Conservation (phyloP, 495 filamentous ascomycete species). For the Xylaria bambusicola region DNA sequence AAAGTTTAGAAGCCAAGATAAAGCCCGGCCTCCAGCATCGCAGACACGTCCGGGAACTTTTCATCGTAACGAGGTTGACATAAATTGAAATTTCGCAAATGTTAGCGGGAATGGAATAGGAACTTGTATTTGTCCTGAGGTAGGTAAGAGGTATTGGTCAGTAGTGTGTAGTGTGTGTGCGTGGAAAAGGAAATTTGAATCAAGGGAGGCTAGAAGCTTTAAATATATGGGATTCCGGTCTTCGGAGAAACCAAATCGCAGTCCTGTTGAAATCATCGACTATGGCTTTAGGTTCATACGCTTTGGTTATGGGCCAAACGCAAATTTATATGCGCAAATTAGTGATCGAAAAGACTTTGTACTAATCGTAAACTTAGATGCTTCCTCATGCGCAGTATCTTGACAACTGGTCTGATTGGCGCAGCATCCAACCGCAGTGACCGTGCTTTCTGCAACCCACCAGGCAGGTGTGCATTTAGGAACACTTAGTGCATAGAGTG, state of each 20-base stretch:
- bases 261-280: not conserved
- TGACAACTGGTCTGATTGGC: constrained; percentile 10
- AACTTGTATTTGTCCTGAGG: constrained; percentile 15
- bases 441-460: constrained; percentile 10
- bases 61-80: constrained; percentile 15
- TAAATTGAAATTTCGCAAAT: constrained; percentile 8
- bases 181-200: constrained; percentile 8
- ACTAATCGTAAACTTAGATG: constrained; percentile 12
- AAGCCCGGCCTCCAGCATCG: constrained; percentile 13
- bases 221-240: constrained; percentile 16
- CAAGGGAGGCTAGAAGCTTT: constrained; percentile 14
- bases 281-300: constrained; percentile 12
- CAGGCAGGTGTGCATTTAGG: constrained; percentile 5
- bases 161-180: constrained; percentile 12
- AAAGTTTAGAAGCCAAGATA: constrained; percentile 14
- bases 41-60: constrained; percentile 17
- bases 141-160: constrained; percentile 16
- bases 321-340: not conserved
- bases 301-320: constrained; percentile 11
- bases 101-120: constrained; percentile 8
- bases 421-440: constrained; percentile 8
- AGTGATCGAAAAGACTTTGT: constrained; percentile 11
- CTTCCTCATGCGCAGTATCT: constrained; percentile 12
- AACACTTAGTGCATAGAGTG: not conserved
- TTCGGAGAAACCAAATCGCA: constrained; percentile 7